A percentile compares a stretch with the other conserved stretches of the same genome.
Conservation (phyloP, 192 early-diverging fungal species). For the Linnemannia zychae region DNA sequence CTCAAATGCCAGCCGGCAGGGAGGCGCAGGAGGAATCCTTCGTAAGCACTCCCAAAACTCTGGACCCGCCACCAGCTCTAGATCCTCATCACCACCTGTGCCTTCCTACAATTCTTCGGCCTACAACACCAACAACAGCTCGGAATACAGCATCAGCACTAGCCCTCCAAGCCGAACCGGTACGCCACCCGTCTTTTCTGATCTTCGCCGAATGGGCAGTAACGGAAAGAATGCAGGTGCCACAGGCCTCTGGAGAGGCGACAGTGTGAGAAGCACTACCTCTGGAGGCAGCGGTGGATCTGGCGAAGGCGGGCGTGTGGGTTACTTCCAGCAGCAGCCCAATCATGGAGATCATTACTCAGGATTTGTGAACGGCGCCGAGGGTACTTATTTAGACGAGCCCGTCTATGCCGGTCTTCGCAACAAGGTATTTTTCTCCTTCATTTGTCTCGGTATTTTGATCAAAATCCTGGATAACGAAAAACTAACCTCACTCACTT, state of each 20-base stretch:
- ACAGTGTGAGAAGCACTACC: slow-evolving; percentile 43
- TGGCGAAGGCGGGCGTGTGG: background rate
- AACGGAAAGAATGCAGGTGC: slow-evolving; percentile 4
- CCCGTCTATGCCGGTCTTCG: slow-evolving; percentile 51
- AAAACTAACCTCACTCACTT: background rate
- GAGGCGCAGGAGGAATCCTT: slow-evolving; percentile 1
- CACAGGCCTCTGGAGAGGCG: slow-evolving; percentile 20
- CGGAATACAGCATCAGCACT: background rate
- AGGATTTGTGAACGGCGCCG: slow-evolving; percentile 18
- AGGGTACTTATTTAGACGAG: slow-evolving; percentile 37
- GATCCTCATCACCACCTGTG: background rate
- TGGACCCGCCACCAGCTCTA: background rate
- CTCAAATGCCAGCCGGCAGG: slow-evolving; percentile 18
- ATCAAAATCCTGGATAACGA: slow-evolving; percentile 10
- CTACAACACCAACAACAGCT: background rate
- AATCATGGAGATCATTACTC: slow-evolving; percentile 18
- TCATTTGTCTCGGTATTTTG: background rate
- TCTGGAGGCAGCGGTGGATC: slow-evolving; percentile 39
- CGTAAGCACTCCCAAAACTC: slow-evolving; percentile 5
- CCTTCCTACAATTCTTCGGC: background rate
- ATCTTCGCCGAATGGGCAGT: slow-evolving; percentile 29
- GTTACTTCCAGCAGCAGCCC: slow-evolving; percentile 32
- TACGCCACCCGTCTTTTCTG: slow-evolving; percentile 18
- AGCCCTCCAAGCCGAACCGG: slow-evolving; percentile 19
- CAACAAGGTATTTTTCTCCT: slow-evolving; percentile 33